Conservation (phyloP, 345 rosid genomes). For the Populus euphratica region DNA sequence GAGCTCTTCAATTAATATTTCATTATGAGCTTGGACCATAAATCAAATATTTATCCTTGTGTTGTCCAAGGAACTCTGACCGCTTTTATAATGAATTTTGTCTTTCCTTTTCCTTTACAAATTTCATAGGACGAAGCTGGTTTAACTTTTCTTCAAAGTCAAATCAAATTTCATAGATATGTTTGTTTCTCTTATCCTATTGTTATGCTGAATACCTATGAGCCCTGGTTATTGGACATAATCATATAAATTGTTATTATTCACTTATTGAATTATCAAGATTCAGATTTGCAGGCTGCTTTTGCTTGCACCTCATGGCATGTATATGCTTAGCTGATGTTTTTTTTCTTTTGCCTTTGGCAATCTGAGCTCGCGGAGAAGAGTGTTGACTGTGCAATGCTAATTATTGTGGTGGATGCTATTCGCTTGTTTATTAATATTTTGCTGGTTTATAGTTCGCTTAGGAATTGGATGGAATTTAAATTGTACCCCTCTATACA, state of each 20-base stretch:
- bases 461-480: slow-evolving; percentile 18
- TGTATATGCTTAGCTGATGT: slow-evolving; percentile 17
- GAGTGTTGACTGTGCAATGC: slow-evolving; percentile 18
- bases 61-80: neutral
- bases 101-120: neutral
- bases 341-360: neutral
- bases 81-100: neutral
- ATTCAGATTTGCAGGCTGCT: slow-evolving; percentile 31
- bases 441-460: slow-evolving; percentile 16
- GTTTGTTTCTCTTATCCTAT: neutral
- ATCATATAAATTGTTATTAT: neutral
- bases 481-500: slow-evolving; percentile 3
- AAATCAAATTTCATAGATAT: neutral
- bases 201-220: slow-evolving; percentile 4
- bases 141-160: slow-evolving; percentile 1
- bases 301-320: slow-evolving; percentile 19
- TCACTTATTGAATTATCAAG: slow-evolving; percentile 18
- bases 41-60: neutral
- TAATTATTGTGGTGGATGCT: slow-evolving; percentile 7
- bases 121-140: neutral
- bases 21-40: neutral
- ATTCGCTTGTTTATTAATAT: slow-evolving; percentile 4
- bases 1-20: neutral
- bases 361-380: slow-evolving; percentile 16
- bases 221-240: neutral